These are phyloP conservation scores for Cylindrotheca fusiformis DNA, from an alignment of 108 stramenopile genomes.

Conservation along the genomic window DNA sequence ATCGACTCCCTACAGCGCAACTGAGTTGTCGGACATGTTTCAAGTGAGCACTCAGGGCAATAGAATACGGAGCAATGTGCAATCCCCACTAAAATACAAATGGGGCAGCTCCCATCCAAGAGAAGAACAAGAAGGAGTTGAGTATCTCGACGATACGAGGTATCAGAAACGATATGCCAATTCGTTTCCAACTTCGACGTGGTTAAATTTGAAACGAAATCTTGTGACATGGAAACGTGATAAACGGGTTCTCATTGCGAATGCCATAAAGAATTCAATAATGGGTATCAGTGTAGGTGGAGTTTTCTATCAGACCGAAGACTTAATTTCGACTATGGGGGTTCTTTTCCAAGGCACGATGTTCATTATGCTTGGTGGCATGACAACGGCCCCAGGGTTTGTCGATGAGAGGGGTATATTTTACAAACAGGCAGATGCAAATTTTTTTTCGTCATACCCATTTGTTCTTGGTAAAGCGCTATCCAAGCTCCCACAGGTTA, in stretches of 20 bases:
- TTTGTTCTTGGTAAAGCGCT: constrained; percentile 60
- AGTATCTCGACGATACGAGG: constrained; percentile 14
- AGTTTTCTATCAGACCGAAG: constrained; percentile 59
- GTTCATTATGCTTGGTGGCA: constrained; percentile 74
- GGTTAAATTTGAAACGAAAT: constrained; percentile 47
- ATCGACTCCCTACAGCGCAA: constrained; percentile 26
- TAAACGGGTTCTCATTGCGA: constrained; percentile 49
- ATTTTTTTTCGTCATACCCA: constrained; percentile 72
- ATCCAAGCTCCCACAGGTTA: constrained; percentile 52
- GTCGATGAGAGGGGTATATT: constrained; percentile 71
- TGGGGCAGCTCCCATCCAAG: constrained; percentile 21
- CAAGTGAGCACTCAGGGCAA: constrained; percentile 36
- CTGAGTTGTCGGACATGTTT: constrained; percentile 60
- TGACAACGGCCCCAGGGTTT: constrained; percentile 68
- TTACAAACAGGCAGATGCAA: constrained; percentile 86
- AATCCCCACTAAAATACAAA: constrained; percentile 17
- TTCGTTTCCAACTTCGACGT: constrained; percentile 36
- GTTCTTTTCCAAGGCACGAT: constrained; percentile 61
- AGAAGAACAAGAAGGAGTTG: constrained; percentile 6
- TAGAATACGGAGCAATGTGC: constrained; percentile 17
- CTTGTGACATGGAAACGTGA: constrained; percentile 57
- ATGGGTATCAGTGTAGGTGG: constrained; percentile 77
- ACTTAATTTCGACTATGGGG: constrained; percentile 42
- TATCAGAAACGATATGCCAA: constrained; percentile 43
- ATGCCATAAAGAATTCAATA: constrained; percentile 52